Percentiles rank a stretch among this genome's conserved stretches.
phyloP scores from a whole-genome alignment of 495 filamentous ascomycete species.

The Aspergillus cavernicola region DNA sequence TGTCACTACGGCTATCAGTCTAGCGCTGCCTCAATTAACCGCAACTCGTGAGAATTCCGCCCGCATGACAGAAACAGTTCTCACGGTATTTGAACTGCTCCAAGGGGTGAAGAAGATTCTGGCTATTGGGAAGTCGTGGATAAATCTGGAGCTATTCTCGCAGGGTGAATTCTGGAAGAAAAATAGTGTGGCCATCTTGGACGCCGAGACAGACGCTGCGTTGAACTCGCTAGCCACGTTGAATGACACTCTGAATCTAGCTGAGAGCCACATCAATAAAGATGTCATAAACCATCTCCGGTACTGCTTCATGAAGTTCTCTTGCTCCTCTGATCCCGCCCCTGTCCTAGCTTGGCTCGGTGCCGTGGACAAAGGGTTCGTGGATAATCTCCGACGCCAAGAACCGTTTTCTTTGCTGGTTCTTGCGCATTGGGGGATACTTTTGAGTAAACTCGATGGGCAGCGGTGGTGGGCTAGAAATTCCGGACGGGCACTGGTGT shows the following conservation, averaged over 20 bases:
- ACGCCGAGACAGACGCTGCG: constrained; percentile 15
- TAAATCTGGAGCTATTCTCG: constrained; percentile 24
- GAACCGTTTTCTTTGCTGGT: constrained; percentile 26
- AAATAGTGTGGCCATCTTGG: constrained; percentile 10
- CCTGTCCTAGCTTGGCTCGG: constrained; percentile 29
- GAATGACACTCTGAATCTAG: constrained; percentile 6
- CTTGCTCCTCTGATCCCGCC: constrained; percentile 17
- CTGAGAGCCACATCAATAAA: not conserved
- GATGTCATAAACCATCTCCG: constrained; percentile 24
- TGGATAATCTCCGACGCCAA: constrained; percentile 19
- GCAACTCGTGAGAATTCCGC: not conserved
- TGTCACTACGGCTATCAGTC: constrained; percentile 39
- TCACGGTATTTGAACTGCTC: constrained; percentile 26
- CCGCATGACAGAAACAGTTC: constrained; percentile 25
- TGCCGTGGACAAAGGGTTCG: constrained; percentile 25
- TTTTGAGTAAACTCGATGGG: constrained; percentile 22
- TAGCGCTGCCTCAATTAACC: constrained; percentile 36
- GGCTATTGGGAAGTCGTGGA: constrained; percentile 20
- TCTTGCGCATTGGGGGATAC: constrained; percentile 29
- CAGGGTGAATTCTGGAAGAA: constrained; percentile 17
- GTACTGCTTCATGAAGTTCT: constrained; percentile 25
- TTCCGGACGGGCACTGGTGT: constrained; percentile 23
- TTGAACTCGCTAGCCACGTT: constrained; percentile 16
- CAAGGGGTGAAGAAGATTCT: constrained; percentile 31
- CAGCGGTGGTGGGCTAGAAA: constrained; percentile 29